Evolutionary conservation across 768 basidiomycete genomes (phyloP), one percentile per base, ranked within the genome.

Genomic region (Lactifluus volemus): DNA sequence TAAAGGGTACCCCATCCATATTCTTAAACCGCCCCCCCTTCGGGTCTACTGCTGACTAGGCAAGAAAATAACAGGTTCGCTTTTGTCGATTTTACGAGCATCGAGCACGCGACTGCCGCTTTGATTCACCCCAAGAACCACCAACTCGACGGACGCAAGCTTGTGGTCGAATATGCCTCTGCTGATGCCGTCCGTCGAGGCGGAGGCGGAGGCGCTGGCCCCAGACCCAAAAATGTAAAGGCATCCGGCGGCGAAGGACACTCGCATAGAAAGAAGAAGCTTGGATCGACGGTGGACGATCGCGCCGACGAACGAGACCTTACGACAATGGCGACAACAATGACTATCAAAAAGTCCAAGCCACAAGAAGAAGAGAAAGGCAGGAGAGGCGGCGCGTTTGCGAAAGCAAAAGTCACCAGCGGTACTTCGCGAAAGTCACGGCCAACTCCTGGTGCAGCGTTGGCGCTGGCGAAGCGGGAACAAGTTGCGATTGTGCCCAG

Each of bases 111-210:
- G 11, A 97, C 92, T 0, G 76, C 81, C 11, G 88, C 84, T 1
- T 82, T 99, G 48, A 79, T 86, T 65, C 91, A 97, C 68, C 81
- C 85, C 54, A 83, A 85, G 68, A 97, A 97, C 71, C 89, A 93
- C 72, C 81, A 79, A 48, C 78, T 96, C 53, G 81, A 91, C 71
- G 92, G 92, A 8, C 81, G 95, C 52, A 84, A 87, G 53, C 82
- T 99, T 54, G 85, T 88, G 4, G 83, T 98, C 34, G 89, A 95
- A 73, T 95, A 86, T 65, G 93, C 92, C n/a, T 85, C 88, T 42
- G 79, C 87, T 8, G 92, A 94, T 14, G 93, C 92, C 7, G 90
- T 94, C 39, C 84, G 89, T 19, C 82, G 93, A 4, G 90, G 92
- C n/a, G 85, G 93, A 4, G 90, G 92, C n/a, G 85, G 84, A 32